phyloP scores from a whole-genome alignment of 2,329 filamentous ascomycete species.

The Stagonosporopsis vannaccii region DNA sequence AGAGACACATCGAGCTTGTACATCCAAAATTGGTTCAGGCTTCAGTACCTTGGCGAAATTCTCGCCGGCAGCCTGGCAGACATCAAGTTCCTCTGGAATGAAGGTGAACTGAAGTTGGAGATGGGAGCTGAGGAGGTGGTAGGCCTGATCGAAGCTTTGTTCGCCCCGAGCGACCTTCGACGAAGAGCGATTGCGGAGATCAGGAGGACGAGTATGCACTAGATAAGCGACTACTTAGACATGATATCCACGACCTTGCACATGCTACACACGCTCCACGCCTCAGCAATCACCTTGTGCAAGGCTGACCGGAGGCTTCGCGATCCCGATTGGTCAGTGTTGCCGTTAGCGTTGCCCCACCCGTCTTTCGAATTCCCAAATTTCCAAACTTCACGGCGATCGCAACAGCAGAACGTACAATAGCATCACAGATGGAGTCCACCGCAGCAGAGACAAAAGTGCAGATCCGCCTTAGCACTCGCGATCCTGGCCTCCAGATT shows the following conservation, averaged over 20 bases:
- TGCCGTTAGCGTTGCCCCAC: constrained; percentile 28
- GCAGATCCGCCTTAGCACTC: constrained; percentile 47
- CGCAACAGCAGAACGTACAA: constrained; percentile 13
- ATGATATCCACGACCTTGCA: constrained; percentile 10
- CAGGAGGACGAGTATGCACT: constrained; percentile 37
- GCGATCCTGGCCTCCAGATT: constrained; percentile 43
- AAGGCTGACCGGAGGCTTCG: constrained; percentile 25
- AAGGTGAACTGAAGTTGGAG: constrained; percentile 69
- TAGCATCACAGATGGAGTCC: constrained; percentile 35
- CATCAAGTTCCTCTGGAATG: constrained; percentile 70
- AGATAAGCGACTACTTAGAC: constrained; percentile 8
- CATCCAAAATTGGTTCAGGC: constrained; percentile 69
- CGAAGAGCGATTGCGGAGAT: constrained; percentile 67
- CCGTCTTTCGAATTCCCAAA: constrained; percentile 38
- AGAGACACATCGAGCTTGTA: constrained; percentile 67
- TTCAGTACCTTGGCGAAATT: constrained; percentile 70
- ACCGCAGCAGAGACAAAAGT: constrained; percentile 41
- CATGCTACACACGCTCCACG: background rate
- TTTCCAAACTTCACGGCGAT: constrained; percentile 31
- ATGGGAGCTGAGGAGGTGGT: constrained; percentile 68
- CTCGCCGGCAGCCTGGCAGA: constrained; percentile 69
- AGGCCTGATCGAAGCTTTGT: constrained; percentile 69
- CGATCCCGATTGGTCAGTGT: constrained; percentile 24
- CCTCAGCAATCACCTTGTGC: background rate
- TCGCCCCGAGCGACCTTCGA: constrained; percentile 67